These are phyloP conservation scores for Vicia sativa DNA, from an alignment of 306 rosid genomes.

Conservation along the genomic window DNA sequence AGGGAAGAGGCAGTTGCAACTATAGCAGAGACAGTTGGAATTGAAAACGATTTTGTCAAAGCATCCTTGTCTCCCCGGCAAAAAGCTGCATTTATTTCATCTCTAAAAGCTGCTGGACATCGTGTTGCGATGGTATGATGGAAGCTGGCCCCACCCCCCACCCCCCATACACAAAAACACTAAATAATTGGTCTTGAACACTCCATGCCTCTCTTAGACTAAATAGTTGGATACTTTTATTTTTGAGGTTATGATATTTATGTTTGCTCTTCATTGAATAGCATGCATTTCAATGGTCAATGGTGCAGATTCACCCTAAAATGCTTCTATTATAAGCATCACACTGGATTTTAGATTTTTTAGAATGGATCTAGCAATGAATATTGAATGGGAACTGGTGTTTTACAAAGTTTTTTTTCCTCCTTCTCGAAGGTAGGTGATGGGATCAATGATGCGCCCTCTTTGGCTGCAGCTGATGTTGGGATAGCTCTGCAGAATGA, in stretches of 20 bases:
- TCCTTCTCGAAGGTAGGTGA: slow-evolving; percentile 77
- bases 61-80: slow-evolving; percentile 83
- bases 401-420: slow-evolving; percentile 33
- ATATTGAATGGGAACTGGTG: slow-evolving; percentile 18
- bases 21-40: slow-evolving; percentile 82
- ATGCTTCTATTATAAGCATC: slow-evolving; percentile 20
- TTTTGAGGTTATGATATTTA: slow-evolving; percentile 24
- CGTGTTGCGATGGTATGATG: slow-evolving; percentile 93
- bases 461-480: slow-evolving; percentile 92
- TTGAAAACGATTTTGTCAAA: slow-evolving; percentile 62
- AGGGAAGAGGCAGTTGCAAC: slow-evolving; percentile 99
- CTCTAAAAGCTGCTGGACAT: slow-evolving; percentile 84
- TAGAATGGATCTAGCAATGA: not conserved
- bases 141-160: slow-evolving; percentile 29
- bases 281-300: not conserved
- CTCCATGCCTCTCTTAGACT: slow-evolving; percentile 7
- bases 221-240: slow-evolving; percentile 19
- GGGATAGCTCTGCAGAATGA: slow-evolving; percentile 92
- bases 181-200: not conserved
- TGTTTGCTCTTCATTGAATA: slow-evolving; percentile 31
- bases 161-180: too few relatives aligned
- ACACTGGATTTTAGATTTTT: not conserved
- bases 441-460: slow-evolving; percentile 98
- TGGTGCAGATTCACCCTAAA: slow-evolving; percentile 18
- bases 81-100: slow-evolving; percentile 74